Base-by-base conservation (phyloP, 2,329 filamentous ascomycete species). In the Sphaerulina populicola region DNA sequence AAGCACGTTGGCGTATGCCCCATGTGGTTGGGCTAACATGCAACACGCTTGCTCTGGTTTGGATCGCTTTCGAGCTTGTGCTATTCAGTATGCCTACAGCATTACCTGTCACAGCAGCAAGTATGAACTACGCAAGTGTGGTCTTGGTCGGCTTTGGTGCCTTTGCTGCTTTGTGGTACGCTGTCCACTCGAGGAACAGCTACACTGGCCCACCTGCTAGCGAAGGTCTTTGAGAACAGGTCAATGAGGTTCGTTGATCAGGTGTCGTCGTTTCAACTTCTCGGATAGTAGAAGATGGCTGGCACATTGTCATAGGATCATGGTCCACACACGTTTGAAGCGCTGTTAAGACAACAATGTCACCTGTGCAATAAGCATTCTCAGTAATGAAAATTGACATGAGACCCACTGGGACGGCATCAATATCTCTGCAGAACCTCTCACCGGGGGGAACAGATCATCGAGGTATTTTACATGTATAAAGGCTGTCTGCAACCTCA, bases 111-210 rank as follows among this genome's bases (percentile, higher is more conserved):
- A 77, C 71, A 1, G 68, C 69, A 1, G 72, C 68, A 1, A 74
- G 73, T 47, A 79, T 77, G 66, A 81, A 80, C 55, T 81, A 81
- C 59, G 77, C 77, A 2, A 55, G 54, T 27, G 78, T 80, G 0
- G 78, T 82, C 2, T 75, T 82, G 54, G 71, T 76, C 6, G 67
- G 74, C 40, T 81, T 83, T 44, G 31, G 31, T 35, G 31, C 12
- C 10, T 8, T 49, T 44, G 47, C 47, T 14, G 47, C 47, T 2
- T 39, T 44, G 7, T 49, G 47, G 47, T 49, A 49, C n/a, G 47
- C 35, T 1, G 33, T 44, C 10, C 47, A 49, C 18, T 43, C 38
- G 18, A 49, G 47, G 31, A 49, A 49, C 31, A 43, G 30, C 10
- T 49, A 49, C 15, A 49, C 36, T n/a, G 47, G 47, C 9, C 47